A percentile compares a stretch with the other conserved stretches of the same genome.
These are phyloP conservation scores for Aspergillus arachidicola DNA, from an alignment of 2,329 filamentous ascomycete species.

Conservation along the genomic window DNA sequence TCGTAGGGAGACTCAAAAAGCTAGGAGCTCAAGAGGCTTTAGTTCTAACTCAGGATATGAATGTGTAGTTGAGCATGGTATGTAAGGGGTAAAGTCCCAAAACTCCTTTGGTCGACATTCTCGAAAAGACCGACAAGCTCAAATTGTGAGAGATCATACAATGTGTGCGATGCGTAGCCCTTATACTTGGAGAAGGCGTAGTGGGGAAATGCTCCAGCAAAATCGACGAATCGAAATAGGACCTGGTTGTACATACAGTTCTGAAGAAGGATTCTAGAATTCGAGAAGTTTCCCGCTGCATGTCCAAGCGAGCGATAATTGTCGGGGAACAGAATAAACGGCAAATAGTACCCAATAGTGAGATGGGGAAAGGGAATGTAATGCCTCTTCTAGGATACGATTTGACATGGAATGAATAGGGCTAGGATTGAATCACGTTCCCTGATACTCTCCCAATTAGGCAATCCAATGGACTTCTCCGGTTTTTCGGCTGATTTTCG, in stretches of 20 bases:
- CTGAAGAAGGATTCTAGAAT: neutral
- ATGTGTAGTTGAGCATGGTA: neutral
- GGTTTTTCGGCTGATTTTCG: neutral
- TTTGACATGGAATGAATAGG: neutral
- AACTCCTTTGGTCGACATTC: neutral
- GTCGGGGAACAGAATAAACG: neutral
- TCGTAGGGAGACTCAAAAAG: neutral
- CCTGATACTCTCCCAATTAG: neutral
- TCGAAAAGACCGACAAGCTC: neutral
- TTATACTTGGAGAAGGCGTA: neutral
- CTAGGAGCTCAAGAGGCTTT: neutral
- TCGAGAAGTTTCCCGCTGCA: neutral
- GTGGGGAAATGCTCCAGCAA: neutral
- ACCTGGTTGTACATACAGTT: neutral
- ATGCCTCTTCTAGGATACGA: no score
- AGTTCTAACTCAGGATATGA: neutral
- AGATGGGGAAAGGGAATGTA: no score
- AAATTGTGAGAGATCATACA: neutral
- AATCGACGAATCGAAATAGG: neutral
- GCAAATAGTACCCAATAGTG: no score
- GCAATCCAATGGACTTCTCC: neutral
- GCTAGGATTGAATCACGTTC: neutral
- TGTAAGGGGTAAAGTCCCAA: neutral
- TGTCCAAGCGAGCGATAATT: neutral
- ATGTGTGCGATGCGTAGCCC: neutral